Conservation (phyloP, 2,329 filamentous ascomycete genomes). For the Leptosphaerulina australis region DNA sequence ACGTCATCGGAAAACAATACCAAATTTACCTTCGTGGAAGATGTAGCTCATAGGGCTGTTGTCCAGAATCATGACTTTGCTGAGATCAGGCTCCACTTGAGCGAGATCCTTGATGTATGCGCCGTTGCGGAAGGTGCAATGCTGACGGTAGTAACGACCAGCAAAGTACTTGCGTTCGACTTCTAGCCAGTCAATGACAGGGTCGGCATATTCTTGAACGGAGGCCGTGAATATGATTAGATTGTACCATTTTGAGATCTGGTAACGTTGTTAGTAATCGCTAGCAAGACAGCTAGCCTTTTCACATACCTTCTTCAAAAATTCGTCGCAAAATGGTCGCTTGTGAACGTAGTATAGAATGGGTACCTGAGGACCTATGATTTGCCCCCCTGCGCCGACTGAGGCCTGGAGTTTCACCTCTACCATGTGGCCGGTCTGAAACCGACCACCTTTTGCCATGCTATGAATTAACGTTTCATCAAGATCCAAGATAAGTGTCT, state of each 20-base stretch:
- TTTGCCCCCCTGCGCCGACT: slow-evolving; percentile 70
- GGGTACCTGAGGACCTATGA: slow-evolving; percentile 84
- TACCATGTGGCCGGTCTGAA: slow-evolving; percentile 98
- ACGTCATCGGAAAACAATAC: too few species aligned
- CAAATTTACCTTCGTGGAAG: slow-evolving; percentile 85
- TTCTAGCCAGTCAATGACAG: slow-evolving; percentile 98
- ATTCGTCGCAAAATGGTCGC: slow-evolving; percentile 94
- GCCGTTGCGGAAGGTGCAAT: slow-evolving; percentile 93
- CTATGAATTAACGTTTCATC: slow-evolving; percentile 98
- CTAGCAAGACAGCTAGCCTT: neutral
- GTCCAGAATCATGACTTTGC: slow-evolving; percentile 98
- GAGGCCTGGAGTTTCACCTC: slow-evolving; percentile 85
- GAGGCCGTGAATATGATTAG: slow-evolving; percentile 95
- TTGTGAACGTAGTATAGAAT: slow-evolving; percentile 99
- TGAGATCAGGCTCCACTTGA: slow-evolving; percentile 93
- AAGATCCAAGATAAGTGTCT: slow-evolving; percentile 92
- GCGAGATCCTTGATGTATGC: slow-evolving; percentile 98
- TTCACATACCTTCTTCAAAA: slow-evolving; percentile 74
- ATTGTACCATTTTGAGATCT: slow-evolving; percentile 98
- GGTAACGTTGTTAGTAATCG: slow-evolving; percentile 28
- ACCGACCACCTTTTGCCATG: slow-evolving; percentile 93
- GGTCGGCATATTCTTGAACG: slow-evolving; percentile 97
- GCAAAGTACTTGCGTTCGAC: slow-evolving; percentile 96
- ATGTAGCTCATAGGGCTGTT: slow-evolving; percentile 98
- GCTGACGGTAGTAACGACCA: slow-evolving; percentile 91